Base-by-base conservation (phyloP, 257 asterid species). In the Ajuga chamaepitys region DNA sequence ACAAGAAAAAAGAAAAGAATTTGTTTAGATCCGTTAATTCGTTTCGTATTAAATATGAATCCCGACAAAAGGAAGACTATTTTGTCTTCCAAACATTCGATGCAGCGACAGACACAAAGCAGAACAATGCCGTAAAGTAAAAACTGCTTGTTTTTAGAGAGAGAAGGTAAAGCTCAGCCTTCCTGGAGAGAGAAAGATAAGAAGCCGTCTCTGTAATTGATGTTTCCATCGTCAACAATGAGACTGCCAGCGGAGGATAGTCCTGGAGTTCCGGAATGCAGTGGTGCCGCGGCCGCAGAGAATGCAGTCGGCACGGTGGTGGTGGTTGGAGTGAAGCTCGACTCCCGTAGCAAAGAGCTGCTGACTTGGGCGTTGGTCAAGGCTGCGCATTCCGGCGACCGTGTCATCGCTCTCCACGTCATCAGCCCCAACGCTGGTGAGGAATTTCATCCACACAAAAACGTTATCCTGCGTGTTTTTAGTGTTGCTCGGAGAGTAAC, bases 291-390 rank as follows among this genome's bases (percentile, higher is more conserved):
- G 24, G 57, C 45, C 16, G 83, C 16, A 41, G 78, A 30, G 8
- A 83, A 62, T 24, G 77, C 75, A 9, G 77, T 53, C 24, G 82
- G 76, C 24, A 78, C 79, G 35, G 83, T 80, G 70, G 89, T 88
- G 72, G 89, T 85, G 61, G 95, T 86, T 24, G 95, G 92, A 55
- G 95, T 87, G 69, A 83, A 82, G 78, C 67, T 85, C 54, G 95
- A 89, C 70, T 68, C 82, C 0, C 81, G 82, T 62, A 89, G 95
- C 71, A 85, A 77, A 44, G 94, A 89, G 85, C 78, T 89, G 72
- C 76, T 89, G 62, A 87, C 94, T 22, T 89, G 97, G 97, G 94
- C 95, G 58, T 63, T 87, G 80, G 89, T 89, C 46, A 89, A 89
- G 75, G 80, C 81, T 25, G 91, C 97, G 57, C 78, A 74, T 68